These are phyloP conservation scores for Kwoniella heveanensis DNA, from an alignment of 768 basidiomycete species.

Conservation along the genomic window DNA sequence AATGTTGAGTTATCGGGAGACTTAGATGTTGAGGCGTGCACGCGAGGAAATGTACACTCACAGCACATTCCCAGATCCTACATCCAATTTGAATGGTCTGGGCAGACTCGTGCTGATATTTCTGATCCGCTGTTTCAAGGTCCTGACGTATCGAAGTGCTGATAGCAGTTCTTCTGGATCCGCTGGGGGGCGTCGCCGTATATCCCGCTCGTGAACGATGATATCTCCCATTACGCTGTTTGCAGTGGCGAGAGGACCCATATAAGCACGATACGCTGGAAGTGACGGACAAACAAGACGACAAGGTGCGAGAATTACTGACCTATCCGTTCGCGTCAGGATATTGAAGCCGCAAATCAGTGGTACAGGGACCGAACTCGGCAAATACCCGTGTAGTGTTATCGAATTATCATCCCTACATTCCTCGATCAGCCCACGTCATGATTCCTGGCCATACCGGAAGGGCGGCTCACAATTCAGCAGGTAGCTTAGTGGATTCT, in stretches of 20 bases:
- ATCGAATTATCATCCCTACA: constrained; percentile 37
- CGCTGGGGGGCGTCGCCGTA: constrained; percentile 26
- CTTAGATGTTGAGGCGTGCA: too few species aligned
- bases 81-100: constrained; percentile 31
- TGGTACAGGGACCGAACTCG: constrained; percentile 22
- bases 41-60: too few species aligned
- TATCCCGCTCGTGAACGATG: constrained; percentile 34
- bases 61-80: constrained; percentile 15
- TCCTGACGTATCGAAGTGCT: constrained; percentile 25
- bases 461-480: constrained; percentile 37
- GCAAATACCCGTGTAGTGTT: constrained; percentile 27
- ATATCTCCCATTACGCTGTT: constrained; percentile 34
- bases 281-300: background rate
- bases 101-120: constrained; percentile 28
- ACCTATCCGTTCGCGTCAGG: constrained; percentile 30
- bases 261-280: too few species aligned
- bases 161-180: constrained; percentile 32
- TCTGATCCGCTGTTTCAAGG: constrained; percentile 26
- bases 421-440: background rate
- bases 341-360: constrained; percentile 36
- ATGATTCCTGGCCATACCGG: too few species aligned
- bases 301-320: constrained; percentile 12
- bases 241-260: too few species aligned
- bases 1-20: background rate
- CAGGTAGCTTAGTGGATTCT: constrained; percentile 29